A percentile compares a stretch with the other conserved stretches of the same genome.
These are phyloP conservation scores for cucumber (Cucumis sativus) DNA, from an alignment of 306 rosid species.

Conservation along the genomic window Cucumber_9930_V3 NC_026657.2:19838001-19838500, in stretches of 20 bases:
- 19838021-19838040: neutral
- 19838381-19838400: too few relatives aligned
- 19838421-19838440: too few relatives aligned
- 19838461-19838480: too few relatives aligned
- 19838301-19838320: too few relatives aligned
- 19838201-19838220: neutral
- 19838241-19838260: neutral
- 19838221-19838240: neutral
- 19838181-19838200: conserved; percentile 49
- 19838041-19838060: conserved; percentile 47
- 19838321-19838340: neutral
- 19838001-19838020: neutral
- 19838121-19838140: conserved; percentile 27
- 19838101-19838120: conserved; percentile 34
- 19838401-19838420: too few relatives aligned
- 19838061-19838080: conserved; percentile 41
- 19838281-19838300: too few relatives aligned
- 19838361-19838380: too few relatives aligned
- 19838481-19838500: too few relatives aligned
- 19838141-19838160: conserved; percentile 37
- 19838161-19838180: conserved; percentile 43
- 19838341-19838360: too few relatives aligned
- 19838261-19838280: neutral
- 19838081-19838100: conserved; percentile 59
- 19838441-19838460: too few relatives aligned